Percentiles rank a stretch among this genome's conserved stretches.
These are phyloP conservation scores for Trichoderma arundinaceum DNA, from an alignment of 2,329 filamentous ascomycete species.

Conservation along the genomic window DNA sequence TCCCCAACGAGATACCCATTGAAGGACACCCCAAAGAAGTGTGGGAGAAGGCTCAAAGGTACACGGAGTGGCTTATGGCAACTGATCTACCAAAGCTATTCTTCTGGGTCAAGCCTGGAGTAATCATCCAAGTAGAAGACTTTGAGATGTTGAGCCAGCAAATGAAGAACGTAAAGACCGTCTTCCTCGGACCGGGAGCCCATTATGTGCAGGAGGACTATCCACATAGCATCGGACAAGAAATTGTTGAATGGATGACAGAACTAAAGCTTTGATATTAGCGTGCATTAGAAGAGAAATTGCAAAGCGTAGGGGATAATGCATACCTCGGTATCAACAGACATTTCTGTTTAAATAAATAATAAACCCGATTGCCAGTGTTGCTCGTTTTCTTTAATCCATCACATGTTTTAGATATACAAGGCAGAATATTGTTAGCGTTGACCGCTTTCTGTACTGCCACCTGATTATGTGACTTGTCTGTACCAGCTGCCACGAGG, in stretches of 20 bases:
- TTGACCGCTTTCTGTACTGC: background rate
- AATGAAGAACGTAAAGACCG: slow-evolving; percentile 14
- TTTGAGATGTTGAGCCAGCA: background rate
- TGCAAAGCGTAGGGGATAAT: too few species aligned
- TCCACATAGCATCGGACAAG: slow-evolving; percentile 8
- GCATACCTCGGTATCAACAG: background rate
- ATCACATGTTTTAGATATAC: background rate
- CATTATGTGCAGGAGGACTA: slow-evolving; percentile 17
- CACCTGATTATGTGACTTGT: too few species aligned
- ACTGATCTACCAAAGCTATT: slow-evolving; percentile 10
- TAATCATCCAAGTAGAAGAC: background rate
- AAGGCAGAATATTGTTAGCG: background rate
- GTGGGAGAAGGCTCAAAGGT: background rate
- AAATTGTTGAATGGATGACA: slow-evolving; percentile 1
- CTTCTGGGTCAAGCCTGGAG: slow-evolving; percentile 16
- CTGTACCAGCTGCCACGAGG: too few species aligned
- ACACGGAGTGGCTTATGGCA: background rate
- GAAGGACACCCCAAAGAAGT: background rate
- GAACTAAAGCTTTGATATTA: background rate
- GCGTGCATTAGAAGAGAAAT: too few species aligned
- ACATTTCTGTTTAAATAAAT: too few species aligned
- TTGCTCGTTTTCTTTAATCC: too few species aligned
- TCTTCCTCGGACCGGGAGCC: background rate
- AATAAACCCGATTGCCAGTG: too few species aligned
- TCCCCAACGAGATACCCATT: slow-evolving; percentile 16